Conservation (phyloP, 225 moss, liverwort and hornwort genomes). For the Polytrichum formosum region DNA sequence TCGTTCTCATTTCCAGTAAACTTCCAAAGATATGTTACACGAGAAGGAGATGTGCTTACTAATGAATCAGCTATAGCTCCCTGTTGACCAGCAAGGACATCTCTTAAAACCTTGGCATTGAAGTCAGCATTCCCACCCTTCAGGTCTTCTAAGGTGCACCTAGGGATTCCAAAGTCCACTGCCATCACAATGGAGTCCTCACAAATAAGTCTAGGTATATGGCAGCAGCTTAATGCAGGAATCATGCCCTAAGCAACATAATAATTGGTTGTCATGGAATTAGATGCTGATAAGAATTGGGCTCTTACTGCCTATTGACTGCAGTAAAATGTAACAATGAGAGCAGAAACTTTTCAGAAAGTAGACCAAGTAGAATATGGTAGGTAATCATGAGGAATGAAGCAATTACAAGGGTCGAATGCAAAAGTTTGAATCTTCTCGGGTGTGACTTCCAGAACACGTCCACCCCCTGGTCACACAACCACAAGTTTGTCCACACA, state of each 20-base stretch:
- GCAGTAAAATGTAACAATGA: too few relatives aligned
- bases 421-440: conserved; percentile 74
- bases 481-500: conserved; percentile 8
- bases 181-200: conserved; percentile 7
- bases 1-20: too few relatives aligned
- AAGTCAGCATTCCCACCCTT: conserved; percentile 71
- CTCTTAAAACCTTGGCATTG: conserved; percentile 84
- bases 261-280: too few relatives aligned
- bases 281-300: too few relatives aligned
- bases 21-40: not conserved
- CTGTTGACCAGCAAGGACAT: conserved; percentile 78
- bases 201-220: not conserved
- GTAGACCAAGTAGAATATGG: too few relatives aligned
- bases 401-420: conserved; percentile 76
- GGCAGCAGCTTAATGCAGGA: too few relatives aligned
- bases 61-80: conserved; percentile 87
- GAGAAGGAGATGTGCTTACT: conserved; percentile 26
- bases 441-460: conserved; percentile 71
- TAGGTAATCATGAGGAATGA: not conserved
- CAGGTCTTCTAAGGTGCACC: conserved; percentile 86
- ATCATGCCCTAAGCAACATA: too few relatives aligned
- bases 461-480: conserved; percentile 45
- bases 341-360: too few relatives aligned
- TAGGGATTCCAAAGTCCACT: conserved; percentile 96
- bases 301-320: too few relatives aligned